These are phyloP conservation scores for Trypanosoma grayi DNA, from an alignment of 208 protist genomes.

Conservation along the genomic window DNA sequence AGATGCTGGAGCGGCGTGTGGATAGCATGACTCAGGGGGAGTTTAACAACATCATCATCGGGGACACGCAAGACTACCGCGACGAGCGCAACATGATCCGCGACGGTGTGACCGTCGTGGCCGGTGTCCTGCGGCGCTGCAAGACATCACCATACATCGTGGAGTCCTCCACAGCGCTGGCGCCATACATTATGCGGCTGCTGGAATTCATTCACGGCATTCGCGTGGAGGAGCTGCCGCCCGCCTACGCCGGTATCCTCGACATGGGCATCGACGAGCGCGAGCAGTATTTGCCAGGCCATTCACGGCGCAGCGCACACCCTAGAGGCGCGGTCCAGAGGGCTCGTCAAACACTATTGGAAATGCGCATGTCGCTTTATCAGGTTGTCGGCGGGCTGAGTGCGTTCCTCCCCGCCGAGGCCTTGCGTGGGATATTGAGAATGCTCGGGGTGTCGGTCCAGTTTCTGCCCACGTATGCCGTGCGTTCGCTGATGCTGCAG, in stretches of 20 bases:
- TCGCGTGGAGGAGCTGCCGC: constrained; percentile 37
- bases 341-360: constrained; percentile 38
- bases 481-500: constrained; percentile 45
- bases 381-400: constrained; percentile 60
- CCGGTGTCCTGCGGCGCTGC: constrained; percentile 63
- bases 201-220: constrained; percentile 55
- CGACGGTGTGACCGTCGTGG: constrained; percentile 44
- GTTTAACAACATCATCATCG: constrained; percentile 66
- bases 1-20: constrained; percentile 31
- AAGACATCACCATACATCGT: constrained; percentile 45
- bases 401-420: constrained; percentile 41
- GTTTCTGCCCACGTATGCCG: constrained; percentile 34
- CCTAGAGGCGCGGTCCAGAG: constrained; percentile 14
- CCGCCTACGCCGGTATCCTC: constrained; percentile 35
- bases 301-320: constrained; percentile 30
- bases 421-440: constrained; percentile 41
- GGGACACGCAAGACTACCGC: constrained; percentile 7
- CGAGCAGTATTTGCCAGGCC: constrained; percentile 48
- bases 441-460: constrained; percentile 14
- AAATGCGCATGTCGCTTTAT: constrained; percentile 61
- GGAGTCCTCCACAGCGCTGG: constrained; percentile 36
- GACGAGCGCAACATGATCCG: constrained; percentile 38
- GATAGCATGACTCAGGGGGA: constrained; percentile 27
- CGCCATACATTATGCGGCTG: constrained; percentile 35
- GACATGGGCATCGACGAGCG: constrained; percentile 33